These are phyloP conservation scores for Citrus trifoliata DNA, from an alignment of 345 rosid genomes.

Conservation along the genomic window DNA sequence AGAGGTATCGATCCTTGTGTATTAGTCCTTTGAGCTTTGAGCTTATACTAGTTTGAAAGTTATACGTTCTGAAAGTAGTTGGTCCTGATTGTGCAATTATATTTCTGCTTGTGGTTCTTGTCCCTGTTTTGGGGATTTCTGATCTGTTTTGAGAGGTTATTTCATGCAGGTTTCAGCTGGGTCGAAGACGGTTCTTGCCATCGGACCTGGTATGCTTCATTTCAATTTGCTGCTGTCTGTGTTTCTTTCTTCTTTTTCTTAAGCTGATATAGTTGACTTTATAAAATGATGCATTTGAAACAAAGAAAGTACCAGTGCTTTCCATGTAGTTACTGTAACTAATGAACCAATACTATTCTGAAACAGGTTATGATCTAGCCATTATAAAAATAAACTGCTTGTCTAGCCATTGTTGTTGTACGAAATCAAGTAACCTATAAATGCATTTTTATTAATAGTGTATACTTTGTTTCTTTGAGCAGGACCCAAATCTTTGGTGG, in stretches of 20 bases:
- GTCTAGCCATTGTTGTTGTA: not conserved
- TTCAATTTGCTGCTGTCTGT: not conserved
- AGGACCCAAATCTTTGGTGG: conserved; percentile 69
- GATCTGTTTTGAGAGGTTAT: not conserved
- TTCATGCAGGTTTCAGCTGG: conserved; percentile 70
- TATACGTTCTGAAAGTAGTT: not conserved
- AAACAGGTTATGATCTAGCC: not conserved
- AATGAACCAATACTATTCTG: not conserved
- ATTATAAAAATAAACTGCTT: not conserved
- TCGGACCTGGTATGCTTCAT: conserved; percentile 70
- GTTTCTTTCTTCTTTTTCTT: not conserved
- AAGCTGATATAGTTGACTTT: not conserved
- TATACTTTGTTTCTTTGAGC: conserved; percentile 18
- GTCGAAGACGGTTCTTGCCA: conserved; percentile 81
- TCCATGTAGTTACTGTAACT: not conserved
- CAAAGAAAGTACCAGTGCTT: not conserved
- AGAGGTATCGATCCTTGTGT: not conserved
- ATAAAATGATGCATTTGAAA: not conserved
- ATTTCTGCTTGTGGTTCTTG: not conserved
- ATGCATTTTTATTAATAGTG: not conserved
- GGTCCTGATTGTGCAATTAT: not conserved
- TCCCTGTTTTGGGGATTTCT: not conserved
- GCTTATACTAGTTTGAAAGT: not conserved
- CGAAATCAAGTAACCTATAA: no score
- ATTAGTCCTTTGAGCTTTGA: not conserved